Evolutionary conservation across 1,284 basidiomycete species (phyloP), one percentile per base, ranked within the genome.

Genomic region (Polyporus tsugae): DNA sequence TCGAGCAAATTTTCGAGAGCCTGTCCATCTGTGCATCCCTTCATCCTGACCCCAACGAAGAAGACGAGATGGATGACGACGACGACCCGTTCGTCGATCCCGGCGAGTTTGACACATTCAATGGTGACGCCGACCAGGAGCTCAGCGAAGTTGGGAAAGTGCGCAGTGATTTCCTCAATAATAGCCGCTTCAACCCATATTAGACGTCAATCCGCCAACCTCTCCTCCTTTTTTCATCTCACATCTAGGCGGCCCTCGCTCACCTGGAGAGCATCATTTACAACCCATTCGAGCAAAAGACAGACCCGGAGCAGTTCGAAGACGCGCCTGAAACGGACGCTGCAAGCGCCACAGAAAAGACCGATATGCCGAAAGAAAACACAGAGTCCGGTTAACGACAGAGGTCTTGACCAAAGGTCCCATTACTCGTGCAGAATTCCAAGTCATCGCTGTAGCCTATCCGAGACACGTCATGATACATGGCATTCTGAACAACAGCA

Each of bases 11-110:
- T 63, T 99, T 98, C 77, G 91, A 95, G 72, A 89, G 94, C 11
- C 85, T 99, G 22, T 98, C 97, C 0, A 76, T 87, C 64, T 98
- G 97, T 78, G 95, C 97, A 4, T 90, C 96, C 2, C 85, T 99
- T 22, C 95, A 99, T 77, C 96, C 95, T 0, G 95, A 95, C 73
- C 86, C 87, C 19, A 85, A 86, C 55, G 78, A 83, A 17, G 71
- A 62, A 42, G 65, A 72, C 63, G 72, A 72, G 35, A 76, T 79
- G 55, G 83, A 85, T 63, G 72, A 80, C 77, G 85, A 88, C 73
- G 57, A 60, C 4, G 90, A 89, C 62, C 88, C 87, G 19, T 88
- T 90, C 71, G 82, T 91, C 70, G 87, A 91, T 72, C 77, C 84
- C 2, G 83, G 84, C 52, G 80, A 81, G 6, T 89, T 92, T 74